Conservation (phyloP, 352 stramenopile genomes). For the Phytophthora agathidicida region DNA sequence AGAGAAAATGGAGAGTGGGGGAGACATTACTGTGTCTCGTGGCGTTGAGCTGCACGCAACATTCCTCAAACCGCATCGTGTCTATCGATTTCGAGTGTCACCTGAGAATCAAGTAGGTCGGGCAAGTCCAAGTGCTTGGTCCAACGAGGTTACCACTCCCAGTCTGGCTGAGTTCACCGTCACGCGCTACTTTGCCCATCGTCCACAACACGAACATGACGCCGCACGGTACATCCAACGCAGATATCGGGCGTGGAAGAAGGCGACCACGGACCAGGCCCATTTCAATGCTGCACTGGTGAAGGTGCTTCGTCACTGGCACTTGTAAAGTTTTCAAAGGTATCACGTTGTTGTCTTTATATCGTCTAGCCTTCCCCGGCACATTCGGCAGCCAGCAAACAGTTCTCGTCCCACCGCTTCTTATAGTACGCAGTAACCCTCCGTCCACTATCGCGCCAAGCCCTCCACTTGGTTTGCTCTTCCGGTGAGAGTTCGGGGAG, state of each 20-base stretch:
- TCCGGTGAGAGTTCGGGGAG: conserved; percentile 28
- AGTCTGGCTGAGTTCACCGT: conserved; percentile 79
- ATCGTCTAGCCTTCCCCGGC: background rate
- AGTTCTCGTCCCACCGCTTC: conserved; percentile 46
- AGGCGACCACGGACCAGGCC: background rate
- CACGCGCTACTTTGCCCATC: conserved; percentile 48
- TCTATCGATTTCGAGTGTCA: conserved; percentile 63
- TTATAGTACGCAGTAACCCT: conserved; percentile 48
- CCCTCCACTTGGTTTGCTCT: conserved; percentile 27
- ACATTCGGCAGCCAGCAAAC: conserved; percentile 26
- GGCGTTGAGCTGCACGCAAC: conserved; percentile 39
- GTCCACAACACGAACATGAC: conserved; percentile 55
- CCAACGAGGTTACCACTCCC: conserved; percentile 43
- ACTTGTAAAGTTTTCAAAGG: conserved; percentile 26
- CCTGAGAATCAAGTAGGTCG: conserved; percentile 52
- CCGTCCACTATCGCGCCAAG: conserved; percentile 34
- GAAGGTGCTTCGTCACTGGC: conserved; percentile 32
- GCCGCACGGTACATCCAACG: conserved; percentile 49
- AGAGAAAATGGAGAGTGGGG: conserved; percentile 39
- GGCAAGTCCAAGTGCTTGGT: conserved; percentile 43
- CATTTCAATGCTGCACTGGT: conserved; percentile 19
- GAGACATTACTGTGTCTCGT: conserved; percentile 48
- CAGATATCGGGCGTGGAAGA: conserved; percentile 46
- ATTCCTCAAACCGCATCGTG: conserved; percentile 60
- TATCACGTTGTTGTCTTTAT: background rate